Percentiles rank a stretch among this genome's conserved stretches.
phyloP scores from a whole-genome alignment of 305 asterid genomes.

The Fraxinus angustifolia region DNA sequence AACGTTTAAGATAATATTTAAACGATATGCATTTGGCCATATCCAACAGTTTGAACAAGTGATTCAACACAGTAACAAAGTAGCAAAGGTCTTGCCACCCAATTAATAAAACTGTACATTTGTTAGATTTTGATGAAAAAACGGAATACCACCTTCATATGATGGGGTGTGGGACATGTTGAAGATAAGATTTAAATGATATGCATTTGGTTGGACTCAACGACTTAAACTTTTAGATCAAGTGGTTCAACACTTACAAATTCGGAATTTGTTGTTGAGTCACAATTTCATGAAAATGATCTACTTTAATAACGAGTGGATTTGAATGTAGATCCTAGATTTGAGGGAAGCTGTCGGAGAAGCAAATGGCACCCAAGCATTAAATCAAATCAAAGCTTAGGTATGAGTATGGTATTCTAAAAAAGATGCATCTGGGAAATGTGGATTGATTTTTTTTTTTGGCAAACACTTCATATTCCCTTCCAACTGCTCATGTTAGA shows the following conservation, averaged over 20 bases:
- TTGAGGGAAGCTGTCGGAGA: slow-evolving; percentile 87
- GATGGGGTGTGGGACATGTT: not conserved
- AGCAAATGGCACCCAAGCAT: slow-evolving; percentile 48
- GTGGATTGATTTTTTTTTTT: not conserved
- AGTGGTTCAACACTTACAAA: not conserved
- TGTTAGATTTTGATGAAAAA: not conserved
- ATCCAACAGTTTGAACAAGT: not conserved
- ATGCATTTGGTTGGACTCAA: not conserved
- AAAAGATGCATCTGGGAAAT: not conserved
- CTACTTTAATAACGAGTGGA: not conserved
- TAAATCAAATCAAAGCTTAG: slow-evolving; percentile 66
- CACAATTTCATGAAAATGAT: slow-evolving; percentile 6
- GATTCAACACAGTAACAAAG: not conserved
- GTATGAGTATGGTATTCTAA: slow-evolving; percentile 26
- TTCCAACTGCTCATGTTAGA: not conserved
- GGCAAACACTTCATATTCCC: not conserved
- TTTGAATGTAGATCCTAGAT: slow-evolving; percentile 66
- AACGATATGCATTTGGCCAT: not conserved
- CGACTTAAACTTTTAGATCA: not conserved
- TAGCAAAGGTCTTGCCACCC: not conserved
- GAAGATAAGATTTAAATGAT: not conserved
- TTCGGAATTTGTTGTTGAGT: not conserved
- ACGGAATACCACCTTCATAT: not conserved
- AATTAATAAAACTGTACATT: not conserved
- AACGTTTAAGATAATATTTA: not conserved